These are phyloP conservation scores for Pythium phragmitis DNA, from an alignment of 352 stramenopile genomes.

Conservation along the genomic window DNA sequence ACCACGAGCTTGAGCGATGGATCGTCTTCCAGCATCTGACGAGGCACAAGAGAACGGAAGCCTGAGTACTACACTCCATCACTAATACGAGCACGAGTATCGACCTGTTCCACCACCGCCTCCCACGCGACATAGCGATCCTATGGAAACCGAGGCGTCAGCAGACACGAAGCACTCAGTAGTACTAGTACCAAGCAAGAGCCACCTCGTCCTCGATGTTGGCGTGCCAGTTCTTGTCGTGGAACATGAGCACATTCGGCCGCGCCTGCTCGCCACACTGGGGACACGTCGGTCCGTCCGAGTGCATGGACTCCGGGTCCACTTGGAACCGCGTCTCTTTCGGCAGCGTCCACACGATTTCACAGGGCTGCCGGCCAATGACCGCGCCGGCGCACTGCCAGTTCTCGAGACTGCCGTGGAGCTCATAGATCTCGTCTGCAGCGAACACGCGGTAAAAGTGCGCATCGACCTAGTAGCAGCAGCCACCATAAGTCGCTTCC, in stretches of 20 bases:
- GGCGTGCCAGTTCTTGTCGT: constrained; percentile 81
- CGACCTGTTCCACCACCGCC: constrained; percentile 67
- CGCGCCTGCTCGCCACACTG: constrained; percentile 64
- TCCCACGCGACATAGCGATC: constrained; percentile 76
- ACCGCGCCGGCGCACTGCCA: constrained; percentile 71
- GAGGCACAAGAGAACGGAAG: background rate
- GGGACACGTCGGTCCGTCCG: constrained; percentile 39
- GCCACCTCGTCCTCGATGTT: constrained; percentile 66
- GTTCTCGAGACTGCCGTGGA: constrained; percentile 85
- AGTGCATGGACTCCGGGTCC: constrained; percentile 63
- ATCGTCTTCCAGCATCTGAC: constrained; percentile 70
- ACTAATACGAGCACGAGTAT: background rate
- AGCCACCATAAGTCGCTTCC: background rate
- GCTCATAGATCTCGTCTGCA: constrained; percentile 78
- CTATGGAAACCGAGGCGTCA: constrained; percentile 23
- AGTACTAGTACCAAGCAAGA: background rate
- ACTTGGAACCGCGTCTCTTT: constrained; percentile 59
- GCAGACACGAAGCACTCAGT: background rate
- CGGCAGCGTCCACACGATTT: constrained; percentile 57
- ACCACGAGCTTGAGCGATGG: constrained; percentile 62
- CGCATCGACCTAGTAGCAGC: constrained; percentile 65
- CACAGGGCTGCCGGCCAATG: constrained; percentile 35
- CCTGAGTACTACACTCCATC: background rate
- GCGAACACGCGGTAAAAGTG: constrained; percentile 84
- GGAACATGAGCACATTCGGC: constrained; percentile 92